Percentiles rank a stretch among this genome's conserved stretches.
These are phyloP conservation scores for Collybiopsis luxurians DNA, from an alignment of 768 basidiomycete species.

Conservation along the genomic window DNA sequence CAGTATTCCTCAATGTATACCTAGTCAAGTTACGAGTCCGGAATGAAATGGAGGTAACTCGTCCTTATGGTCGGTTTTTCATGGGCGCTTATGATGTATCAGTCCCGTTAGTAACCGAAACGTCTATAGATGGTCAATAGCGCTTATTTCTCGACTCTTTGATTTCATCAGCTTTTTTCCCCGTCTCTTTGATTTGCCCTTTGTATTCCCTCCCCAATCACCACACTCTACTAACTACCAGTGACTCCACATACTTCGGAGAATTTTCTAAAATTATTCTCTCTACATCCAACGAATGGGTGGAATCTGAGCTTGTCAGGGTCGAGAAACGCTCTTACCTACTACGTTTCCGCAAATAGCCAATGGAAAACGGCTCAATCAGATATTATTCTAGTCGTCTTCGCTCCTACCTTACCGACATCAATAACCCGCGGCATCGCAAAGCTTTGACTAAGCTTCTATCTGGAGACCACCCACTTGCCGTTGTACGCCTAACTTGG, in stretches of 20 bases:
- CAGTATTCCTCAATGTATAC: too few species aligned
- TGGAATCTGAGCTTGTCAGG: not conserved
- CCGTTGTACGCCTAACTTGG: not conserved
- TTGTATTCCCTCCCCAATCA: not conserved
- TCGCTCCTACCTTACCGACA: not conserved
- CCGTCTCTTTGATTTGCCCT: too few species aligned
- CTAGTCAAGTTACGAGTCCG: too few species aligned
- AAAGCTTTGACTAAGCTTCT: not conserved
- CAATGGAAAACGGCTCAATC: not conserved
- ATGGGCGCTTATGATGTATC: too few species aligned
- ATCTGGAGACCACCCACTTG: not conserved
- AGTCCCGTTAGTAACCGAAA: too few species aligned
- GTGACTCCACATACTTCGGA: not conserved
- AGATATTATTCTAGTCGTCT: not conserved
- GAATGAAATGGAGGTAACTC: too few species aligned
- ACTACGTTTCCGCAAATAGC: not conserved
- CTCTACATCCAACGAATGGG: not conserved
- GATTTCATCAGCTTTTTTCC: too few species aligned
- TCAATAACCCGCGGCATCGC: not conserved
- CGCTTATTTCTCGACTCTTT: too few species aligned
- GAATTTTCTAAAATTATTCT: not conserved
- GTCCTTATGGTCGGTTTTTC: too few species aligned
- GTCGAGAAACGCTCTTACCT: not conserved
- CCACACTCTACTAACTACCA: not conserved
- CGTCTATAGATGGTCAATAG: too few species aligned